Evolutionary conservation across 1,284 basidiomycete genomes (phyloP).

Genomic region (Rhodotorula glutinis): DNA sequence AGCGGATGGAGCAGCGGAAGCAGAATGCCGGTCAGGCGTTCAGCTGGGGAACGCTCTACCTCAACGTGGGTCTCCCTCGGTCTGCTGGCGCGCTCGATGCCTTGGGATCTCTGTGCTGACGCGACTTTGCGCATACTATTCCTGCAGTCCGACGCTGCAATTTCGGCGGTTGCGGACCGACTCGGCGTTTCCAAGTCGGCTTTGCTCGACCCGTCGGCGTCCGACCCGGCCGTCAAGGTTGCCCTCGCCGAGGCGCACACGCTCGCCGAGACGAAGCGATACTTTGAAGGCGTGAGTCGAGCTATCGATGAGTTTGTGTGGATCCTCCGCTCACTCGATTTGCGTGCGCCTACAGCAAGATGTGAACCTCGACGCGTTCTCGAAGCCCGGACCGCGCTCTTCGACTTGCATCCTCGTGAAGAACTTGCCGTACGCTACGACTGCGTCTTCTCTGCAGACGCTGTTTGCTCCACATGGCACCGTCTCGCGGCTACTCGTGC

Average conservation of each 20-base stretch:
- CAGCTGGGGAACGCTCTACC: slow-evolving; percentile 94
- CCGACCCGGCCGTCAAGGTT: slow-evolving; percentile 71
- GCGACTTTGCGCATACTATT: slow-evolving; percentile 1
- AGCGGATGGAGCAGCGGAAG: slow-evolving; percentile 64
- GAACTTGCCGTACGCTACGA: slow-evolving; percentile 93
- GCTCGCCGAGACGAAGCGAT: slow-evolving; percentile 90
- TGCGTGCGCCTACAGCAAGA: slow-evolving; percentile 48
- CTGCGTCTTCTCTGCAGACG: slow-evolving; percentile 66
- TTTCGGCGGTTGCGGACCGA: slow-evolving; percentile 73
- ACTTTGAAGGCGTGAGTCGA: slow-evolving; percentile 65
- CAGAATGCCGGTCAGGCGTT: slow-evolving; percentile 67
- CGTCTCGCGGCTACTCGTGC: slow-evolving; percentile 74
- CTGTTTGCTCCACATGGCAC: slow-evolving; percentile 76
- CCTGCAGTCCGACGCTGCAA: slow-evolving; percentile 77
- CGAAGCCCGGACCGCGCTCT: slow-evolving; percentile 58
- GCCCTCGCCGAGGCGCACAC: slow-evolving; percentile 95
- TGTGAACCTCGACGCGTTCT: slow-evolving; percentile 53
- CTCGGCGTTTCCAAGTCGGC: slow-evolving; percentile 75
- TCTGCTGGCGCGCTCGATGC: background rate
- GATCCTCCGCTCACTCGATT: slow-evolving; percentile 6
- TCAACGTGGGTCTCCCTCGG: slow-evolving; percentile 78
- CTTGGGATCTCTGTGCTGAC: background rate
- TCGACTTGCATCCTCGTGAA: slow-evolving; percentile 88
- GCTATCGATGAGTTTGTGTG: background rate
- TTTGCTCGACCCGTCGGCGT: slow-evolving; percentile 29